Evolutionary conservation across 306 rosid species (phyloP).

Genomic region (Sindora glabra): DNA sequence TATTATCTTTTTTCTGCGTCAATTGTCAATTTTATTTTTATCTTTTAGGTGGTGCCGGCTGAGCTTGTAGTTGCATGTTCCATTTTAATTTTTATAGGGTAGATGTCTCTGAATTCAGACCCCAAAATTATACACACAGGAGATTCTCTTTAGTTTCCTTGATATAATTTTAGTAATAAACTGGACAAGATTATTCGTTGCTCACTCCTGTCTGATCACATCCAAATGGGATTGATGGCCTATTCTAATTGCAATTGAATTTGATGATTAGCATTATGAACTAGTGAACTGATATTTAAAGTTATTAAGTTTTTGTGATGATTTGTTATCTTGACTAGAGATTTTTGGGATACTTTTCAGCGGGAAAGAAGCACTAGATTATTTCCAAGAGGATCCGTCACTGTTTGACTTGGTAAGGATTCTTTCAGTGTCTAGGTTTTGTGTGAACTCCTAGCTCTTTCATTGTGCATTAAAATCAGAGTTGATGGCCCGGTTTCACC

Average conservation of each 20-base stretch:
- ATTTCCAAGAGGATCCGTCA: slow-evolving; percentile 65
- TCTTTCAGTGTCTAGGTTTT: not conserved
- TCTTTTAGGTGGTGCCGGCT: not conserved
- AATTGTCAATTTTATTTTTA: not conserved
- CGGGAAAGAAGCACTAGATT: slow-evolving; percentile 81
- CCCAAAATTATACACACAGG: not conserved
- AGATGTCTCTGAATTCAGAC: not conserved
- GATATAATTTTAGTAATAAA: not conserved
- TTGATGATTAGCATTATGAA: not conserved
- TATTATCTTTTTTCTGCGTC: not conserved
- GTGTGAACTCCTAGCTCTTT: not conserved
- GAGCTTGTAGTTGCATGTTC: not conserved
- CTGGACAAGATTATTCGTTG: not conserved
- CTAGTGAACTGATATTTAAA: not conserved
- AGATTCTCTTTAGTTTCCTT: not conserved
- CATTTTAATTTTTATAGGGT: too few species aligned
- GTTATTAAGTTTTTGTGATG: not conserved
- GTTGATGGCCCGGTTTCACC: too few species aligned
- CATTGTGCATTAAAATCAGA: not conserved
- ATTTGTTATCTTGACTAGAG: not conserved
- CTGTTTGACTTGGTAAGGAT: slow-evolving; percentile 60
- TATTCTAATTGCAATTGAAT: not conserved
- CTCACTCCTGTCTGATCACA: not conserved
- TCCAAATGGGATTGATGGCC: not conserved
- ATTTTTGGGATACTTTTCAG: slow-evolving; percentile 26